Evolutionary conservation across 495 filamentous ascomycete species (phyloP).

Genomic region (Annulohypoxylon nitens): DNA sequence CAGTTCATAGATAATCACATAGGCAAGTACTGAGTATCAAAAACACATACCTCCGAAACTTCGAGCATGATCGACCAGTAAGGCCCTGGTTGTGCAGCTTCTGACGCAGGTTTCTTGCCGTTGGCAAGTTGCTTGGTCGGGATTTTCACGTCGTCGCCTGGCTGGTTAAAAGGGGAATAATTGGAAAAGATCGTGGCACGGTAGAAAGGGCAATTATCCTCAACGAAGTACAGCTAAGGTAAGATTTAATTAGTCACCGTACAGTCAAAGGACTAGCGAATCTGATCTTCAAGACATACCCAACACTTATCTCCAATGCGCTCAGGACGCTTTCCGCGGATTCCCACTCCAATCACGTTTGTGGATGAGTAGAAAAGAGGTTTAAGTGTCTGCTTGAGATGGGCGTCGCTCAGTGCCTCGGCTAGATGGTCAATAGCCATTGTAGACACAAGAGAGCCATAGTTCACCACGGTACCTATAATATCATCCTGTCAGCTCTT

Average conservation of each 20-base stretch:
- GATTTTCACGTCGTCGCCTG: conserved; percentile 82
- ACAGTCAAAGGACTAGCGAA: too few species aligned
- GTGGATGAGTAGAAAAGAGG: conserved; percentile 96
- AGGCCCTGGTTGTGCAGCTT: conserved; percentile 80
- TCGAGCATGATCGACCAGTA: conserved; percentile 99
- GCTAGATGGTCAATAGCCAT: conserved; percentile 95
- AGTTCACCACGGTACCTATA: conserved; percentile 77
- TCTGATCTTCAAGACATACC: conserved; percentile 62
- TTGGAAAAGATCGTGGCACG: conserved; percentile 99
- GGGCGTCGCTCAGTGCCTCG: conserved; percentile 74
- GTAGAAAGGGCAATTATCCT: conserved; percentile 99
- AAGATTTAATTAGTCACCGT: conserved; percentile 16
- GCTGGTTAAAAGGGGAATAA: conserved; percentile 99
- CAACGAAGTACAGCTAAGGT: conserved; percentile 94
- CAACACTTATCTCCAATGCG: conserved; percentile 99
- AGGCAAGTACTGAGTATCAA: too few species aligned
- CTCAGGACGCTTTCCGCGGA: conserved; percentile 90
- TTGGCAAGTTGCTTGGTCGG: conserved; percentile 86
- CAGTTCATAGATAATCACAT: too few species aligned
- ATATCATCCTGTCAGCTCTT: too few species aligned
- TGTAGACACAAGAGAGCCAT: conserved; percentile 91
- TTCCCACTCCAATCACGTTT: conserved; percentile 95
- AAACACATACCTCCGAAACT: conserved; percentile 75
- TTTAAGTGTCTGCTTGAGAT: conserved; percentile 55
- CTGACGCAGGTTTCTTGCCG: conserved; percentile 79